phyloP scores from a whole-genome alignment of 2,329 filamentous ascomycete genomes.

The Albophoma yamanashiensis region DNA sequence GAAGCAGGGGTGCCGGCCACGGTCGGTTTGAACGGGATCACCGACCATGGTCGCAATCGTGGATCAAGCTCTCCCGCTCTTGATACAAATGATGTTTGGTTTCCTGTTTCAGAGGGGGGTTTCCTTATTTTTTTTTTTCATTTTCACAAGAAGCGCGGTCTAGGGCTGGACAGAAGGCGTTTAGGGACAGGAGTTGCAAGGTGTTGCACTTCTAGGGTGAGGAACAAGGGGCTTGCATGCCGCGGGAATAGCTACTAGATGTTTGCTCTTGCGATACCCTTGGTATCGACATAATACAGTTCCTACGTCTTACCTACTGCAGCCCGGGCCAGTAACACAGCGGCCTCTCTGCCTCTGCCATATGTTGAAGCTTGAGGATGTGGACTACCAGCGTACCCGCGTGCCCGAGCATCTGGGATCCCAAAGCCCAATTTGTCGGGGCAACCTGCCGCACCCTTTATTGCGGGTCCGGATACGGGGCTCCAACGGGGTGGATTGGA shows the following conservation, averaged over 20 bases:
- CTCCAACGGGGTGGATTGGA: too few species aligned
- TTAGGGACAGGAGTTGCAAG: background rate
- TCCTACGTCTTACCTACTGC: background rate
- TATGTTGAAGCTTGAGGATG: too few species aligned
- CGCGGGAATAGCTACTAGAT: background rate
- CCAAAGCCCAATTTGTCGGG: too few species aligned
- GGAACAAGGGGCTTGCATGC: background rate
- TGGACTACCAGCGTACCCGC: too few species aligned
- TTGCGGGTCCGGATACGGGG: too few species aligned
- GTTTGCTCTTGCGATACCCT: background rate
- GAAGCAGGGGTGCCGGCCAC: background rate
- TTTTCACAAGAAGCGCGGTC: background rate
- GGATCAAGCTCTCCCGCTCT: background rate
- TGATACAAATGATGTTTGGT: background rate
- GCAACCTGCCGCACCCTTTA: too few species aligned
- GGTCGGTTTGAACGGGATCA: background rate
- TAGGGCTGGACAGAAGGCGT: background rate
- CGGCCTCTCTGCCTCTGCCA: conserved; percentile 22
- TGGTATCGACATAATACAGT: background rate
- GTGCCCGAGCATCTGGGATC: too few species aligned
- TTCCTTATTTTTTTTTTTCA: background rate
- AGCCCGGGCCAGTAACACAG: background rate
- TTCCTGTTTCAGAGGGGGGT: background rate
- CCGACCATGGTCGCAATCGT: background rate
- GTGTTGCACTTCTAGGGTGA: background rate